Evolutionary conservation across 176 grass and related monocot genomes (phyloP).

Genomic region (Juncus inflexus): DNA sequence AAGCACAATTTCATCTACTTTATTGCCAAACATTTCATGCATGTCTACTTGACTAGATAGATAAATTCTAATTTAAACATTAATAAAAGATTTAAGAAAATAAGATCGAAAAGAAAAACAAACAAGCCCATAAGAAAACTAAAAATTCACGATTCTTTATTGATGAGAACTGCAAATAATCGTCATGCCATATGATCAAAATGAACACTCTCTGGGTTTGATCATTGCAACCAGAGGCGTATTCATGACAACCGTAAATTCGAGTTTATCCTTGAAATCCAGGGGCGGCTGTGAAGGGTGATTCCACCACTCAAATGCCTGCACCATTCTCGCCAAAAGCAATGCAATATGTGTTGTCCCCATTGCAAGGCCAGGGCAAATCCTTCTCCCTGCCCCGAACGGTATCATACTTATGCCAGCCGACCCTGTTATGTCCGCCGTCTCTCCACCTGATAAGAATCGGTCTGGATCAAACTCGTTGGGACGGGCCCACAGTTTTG

Average conservation of each 20-base stretch:
- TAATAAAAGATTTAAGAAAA: background rate
- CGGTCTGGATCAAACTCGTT: conserved; percentile 74
- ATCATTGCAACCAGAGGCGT: conserved; percentile 55
- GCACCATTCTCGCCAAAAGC: conserved; percentile 78
- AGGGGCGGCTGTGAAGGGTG: conserved; percentile 63
- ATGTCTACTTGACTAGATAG: too few species aligned
- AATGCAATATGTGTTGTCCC: conserved; percentile 80
- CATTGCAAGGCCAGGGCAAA: conserved; percentile 82
- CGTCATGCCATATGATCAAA: conserved; percentile 27
- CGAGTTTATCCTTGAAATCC: conserved; percentile 87
- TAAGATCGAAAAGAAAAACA: background rate
- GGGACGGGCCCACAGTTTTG: conserved; percentile 60
- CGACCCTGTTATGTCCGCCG: conserved; percentile 81
- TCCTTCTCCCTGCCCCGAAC: conserved; percentile 74
- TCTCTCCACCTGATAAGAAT: conserved; percentile 70
- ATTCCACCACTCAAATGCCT: conserved; percentile 78
- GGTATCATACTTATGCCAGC: conserved; percentile 87
- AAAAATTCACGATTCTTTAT: too few species aligned
- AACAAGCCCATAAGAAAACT: conserved; percentile 26
- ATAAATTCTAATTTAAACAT: too few species aligned
- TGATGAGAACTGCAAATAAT: too few species aligned
- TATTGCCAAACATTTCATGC: too few species aligned
- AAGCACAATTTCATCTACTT: too few species aligned
- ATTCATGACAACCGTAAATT: conserved; percentile 94
- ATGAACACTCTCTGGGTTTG: conserved; percentile 46